Base-by-base conservation (phyloP, 1,139 yeast genomes). In the Lodderomyces elongisporus region DNA sequence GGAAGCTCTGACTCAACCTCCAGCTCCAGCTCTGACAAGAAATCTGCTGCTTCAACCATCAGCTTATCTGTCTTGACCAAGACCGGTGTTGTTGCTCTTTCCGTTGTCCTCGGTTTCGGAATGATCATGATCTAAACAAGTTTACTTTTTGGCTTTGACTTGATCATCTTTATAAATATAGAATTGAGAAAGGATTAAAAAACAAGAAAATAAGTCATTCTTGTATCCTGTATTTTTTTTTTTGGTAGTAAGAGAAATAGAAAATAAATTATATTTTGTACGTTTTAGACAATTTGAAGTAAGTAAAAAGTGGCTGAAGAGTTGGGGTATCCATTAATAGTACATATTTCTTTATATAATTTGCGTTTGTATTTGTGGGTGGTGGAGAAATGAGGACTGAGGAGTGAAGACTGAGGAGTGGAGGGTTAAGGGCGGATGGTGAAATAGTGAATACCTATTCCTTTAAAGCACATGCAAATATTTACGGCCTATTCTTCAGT, bases 401-500 rank as follows among this genome's bases (percentile, higher is more conserved):
- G 28, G 21, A n/a, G n/a, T n/a, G n/a, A n/a, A n/a, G n/a, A n/a
- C n/a, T n/a, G n/a, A n/a, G n/a, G n/a, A n/a, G n/a, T n/a, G n/a
- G n/a, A n/a, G n/a, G n/a, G n/a, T n/a, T n/a, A 20, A 20, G 22
- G 22, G 22, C 9, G 22, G 7, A 20, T 20, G 22, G 10, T 20
- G 22, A 10, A 20, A 20, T 20, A 20, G 7, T 20, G 22, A 20
- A 20, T 20, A 20, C 22, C 22, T 20, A 10, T 10, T 20, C 22
- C 7, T n/a, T n/a, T n/a, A n/a, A n/a, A n/a, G n/a, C n/a, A n/a
- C n/a, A 20, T 10, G 22, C 22, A 20, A 20, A 10, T 8, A 20
- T 20, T 8, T 10, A 20, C 7, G 10, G 22, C 10, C 16, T 16
- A 7, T 23, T 30, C 56, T 35, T 66, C 73, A 43, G 66, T 59